A percentile compares a stretch with the other conserved stretches of the same genome.
These are phyloP conservation scores for Raphidocelis subcapitata DNA, from an alignment of 139 green algal genomes.

Conservation along the genomic window DNA sequence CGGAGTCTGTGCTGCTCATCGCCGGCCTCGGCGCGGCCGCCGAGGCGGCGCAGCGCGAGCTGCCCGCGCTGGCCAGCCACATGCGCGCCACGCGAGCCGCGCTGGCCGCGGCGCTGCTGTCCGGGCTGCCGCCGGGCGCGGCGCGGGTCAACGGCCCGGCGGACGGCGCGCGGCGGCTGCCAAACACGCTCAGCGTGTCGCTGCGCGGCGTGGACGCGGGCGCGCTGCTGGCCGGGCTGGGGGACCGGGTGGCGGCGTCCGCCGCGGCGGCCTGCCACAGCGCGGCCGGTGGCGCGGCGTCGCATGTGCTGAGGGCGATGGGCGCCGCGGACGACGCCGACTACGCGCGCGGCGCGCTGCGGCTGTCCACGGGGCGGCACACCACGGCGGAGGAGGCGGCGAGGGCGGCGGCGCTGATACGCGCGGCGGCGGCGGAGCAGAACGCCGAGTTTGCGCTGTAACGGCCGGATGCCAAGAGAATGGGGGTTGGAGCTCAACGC, in stretches of 20 bases:
- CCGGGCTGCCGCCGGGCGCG: slow-evolving; percentile 30
- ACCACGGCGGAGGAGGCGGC: slow-evolving; percentile 65
- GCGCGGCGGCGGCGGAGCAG: too few species aligned
- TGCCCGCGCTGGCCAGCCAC: slow-evolving; percentile 21
- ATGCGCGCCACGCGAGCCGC: slow-evolving; percentile 50
- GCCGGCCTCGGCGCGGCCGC: slow-evolving; percentile 70
- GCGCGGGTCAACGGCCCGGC: slow-evolving; percentile 64
- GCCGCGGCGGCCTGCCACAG: slow-evolving; percentile 77
- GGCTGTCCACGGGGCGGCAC: slow-evolving; percentile 67
- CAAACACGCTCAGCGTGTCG: slow-evolving; percentile 82
- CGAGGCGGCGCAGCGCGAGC: slow-evolving; percentile 52
- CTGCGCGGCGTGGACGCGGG: slow-evolving; percentile 53
- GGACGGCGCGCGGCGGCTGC: slow-evolving; percentile 42
- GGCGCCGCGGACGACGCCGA: slow-evolving; percentile 8
- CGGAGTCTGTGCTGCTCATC: slow-evolving; percentile 74
- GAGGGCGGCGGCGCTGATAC: slow-evolving; percentile 42
- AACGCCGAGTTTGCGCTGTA: too few species aligned
- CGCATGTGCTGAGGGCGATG: slow-evolving; percentile 38
- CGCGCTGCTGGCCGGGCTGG: slow-evolving; percentile 47
- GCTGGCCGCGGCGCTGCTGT: slow-evolving; percentile 44
- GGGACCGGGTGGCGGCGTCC: slow-evolving; percentile 57
- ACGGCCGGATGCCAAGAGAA: too few species aligned
- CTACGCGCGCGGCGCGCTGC: slow-evolving; percentile 68
- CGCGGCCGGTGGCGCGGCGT: slow-evolving; percentile 24
- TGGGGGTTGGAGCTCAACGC: too few species aligned